Evolutionary conservation across 225 moss, liverwort and hornwort species (phyloP), one percentile per base, ranked within the genome.

Genomic region (Asterella californica): DNA sequence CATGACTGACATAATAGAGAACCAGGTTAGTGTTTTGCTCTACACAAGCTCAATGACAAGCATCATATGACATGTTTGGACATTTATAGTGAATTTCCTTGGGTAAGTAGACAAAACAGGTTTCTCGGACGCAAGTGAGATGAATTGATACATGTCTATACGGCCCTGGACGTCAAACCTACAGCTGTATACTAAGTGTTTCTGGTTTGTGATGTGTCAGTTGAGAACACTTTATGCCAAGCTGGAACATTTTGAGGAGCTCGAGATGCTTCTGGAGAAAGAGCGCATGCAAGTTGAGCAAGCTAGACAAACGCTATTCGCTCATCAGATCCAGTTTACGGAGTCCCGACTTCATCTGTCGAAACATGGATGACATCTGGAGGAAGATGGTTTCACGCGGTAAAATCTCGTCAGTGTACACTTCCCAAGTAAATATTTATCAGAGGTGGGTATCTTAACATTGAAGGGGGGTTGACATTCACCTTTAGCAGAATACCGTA

Each of bases 221-320:
- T 78, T 96, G 90, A 94, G 91, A 82, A 90, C 89, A 81, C 83
- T 96, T 73, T 85, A 91, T 80, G 77, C 89, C 34, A 96, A 96
- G 85, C 77, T 94, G 68, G 91, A 94, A 85, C 94, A 91, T 80
- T 96, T 96, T 79, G 94, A 94, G 81, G 96, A 96, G 89, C 83
- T 96, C 34, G 96, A 96, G 82, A 85, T 85, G 86, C 91, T 96
- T 3, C 84, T 96, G 54, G 94, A 92, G 84, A 96, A 91, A 82
- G 96, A 96, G 79, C 89, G 94, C 55, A 15, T 85, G 30, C 94
- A 94, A 80, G 74, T 96, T 49, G 96, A 94, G 84, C 91, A 88
- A 79, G 83, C 94, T 34, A 90, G 96, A 34, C 92, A 92, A 74
- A 82, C 88, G 65, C 84, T 93, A 11, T 93, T 89, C 79, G 92